phyloP scores from a whole-genome alignment of 1,284 basidiomycete genomes.

The Rhodotorula mucilaginosa region DNA sequence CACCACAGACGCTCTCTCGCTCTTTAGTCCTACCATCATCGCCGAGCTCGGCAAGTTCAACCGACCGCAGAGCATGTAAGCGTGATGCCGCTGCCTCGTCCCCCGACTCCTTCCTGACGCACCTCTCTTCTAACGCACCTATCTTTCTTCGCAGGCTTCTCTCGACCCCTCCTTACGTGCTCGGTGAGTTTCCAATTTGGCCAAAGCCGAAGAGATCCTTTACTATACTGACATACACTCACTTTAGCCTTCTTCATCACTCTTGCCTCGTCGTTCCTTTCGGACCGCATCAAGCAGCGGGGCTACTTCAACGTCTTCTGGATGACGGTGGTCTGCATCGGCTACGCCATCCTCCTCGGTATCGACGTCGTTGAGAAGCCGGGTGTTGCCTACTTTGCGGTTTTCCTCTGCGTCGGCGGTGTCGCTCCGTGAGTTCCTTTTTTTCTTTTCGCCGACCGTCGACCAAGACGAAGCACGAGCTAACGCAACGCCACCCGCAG shows the following conservation, averaged over 20 bases:
- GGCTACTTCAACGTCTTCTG: constrained; percentile 33
- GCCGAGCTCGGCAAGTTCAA: constrained; percentile 50
- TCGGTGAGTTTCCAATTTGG: not conserved
- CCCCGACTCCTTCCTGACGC: constrained; percentile 41
- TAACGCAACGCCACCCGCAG: not conserved
- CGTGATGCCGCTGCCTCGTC: constrained; percentile 18
- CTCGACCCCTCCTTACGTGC: constrained; percentile 48
- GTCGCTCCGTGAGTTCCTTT: constrained; percentile 38
- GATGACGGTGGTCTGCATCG: constrained; percentile 31
- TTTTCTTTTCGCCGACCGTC: too few relatives aligned
- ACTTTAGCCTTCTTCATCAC: constrained; percentile 15
- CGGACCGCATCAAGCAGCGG: constrained; percentile 25
- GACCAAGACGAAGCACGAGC: constrained; percentile 42
- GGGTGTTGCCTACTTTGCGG: constrained; percentile 32
- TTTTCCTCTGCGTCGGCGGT: constrained; percentile 39
- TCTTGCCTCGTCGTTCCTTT: constrained; percentile 17
- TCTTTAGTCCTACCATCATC: constrained; percentile 53
- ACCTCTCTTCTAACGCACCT: constrained; percentile 42
- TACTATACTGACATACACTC: not conserved
- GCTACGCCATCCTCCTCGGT: constrained; percentile 27
- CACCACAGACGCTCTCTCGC: constrained; percentile 26
- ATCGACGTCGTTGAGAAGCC: constrained; percentile 14
- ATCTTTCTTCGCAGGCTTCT: constrained; percentile 44
- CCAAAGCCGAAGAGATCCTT: not conserved
- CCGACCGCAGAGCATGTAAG: constrained; percentile 47